phyloP scores from a whole-genome alignment of 768 basidiomycete species.

The Mycena alexandri region DNA sequence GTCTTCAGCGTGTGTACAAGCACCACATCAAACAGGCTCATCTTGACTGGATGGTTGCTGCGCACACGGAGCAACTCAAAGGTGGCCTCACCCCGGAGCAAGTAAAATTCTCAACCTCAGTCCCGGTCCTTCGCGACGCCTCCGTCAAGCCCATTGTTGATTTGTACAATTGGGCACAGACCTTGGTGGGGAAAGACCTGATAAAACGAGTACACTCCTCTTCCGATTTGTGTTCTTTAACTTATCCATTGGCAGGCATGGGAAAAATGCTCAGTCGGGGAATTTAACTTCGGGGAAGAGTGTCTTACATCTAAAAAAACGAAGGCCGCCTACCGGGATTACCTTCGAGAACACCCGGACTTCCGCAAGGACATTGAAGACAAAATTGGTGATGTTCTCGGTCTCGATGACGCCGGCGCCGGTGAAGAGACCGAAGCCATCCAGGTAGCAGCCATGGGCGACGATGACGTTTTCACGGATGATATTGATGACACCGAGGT shows the following conservation, averaged over 20 bases:
- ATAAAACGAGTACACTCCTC: conserved; percentile 34
- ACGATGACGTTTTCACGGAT: background rate
- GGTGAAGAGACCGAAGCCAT: background rate
- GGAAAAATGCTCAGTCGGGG: conserved; percentile 7
- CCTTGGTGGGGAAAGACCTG: conserved; percentile 28
- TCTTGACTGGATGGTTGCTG: conserved; percentile 34
- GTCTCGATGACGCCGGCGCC: background rate
- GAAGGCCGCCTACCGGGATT: conserved; percentile 8
- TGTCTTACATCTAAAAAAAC: conserved; percentile 15
- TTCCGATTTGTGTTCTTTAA: background rate
- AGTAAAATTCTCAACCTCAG: conserved; percentile 36
- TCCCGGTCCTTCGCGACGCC: conserved; percentile 40
- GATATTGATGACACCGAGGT: conserved; percentile 10
- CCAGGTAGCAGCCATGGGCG: background rate
- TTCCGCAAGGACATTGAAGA: conserved; percentile 20
- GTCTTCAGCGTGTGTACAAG: conserved; percentile 45
- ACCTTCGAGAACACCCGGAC: background rate
- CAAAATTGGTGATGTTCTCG: conserved; percentile 8
- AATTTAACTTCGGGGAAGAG: background rate
- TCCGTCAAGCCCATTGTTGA: conserved; percentile 37
- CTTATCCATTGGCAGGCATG: conserved; percentile 12
- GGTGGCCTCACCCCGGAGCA: conserved; percentile 35
- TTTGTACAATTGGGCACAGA: conserved; percentile 37
- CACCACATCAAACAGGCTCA: conserved; percentile 38
- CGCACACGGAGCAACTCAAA: conserved; percentile 34